Evolutionary conservation across 352 stramenopile genomes (phyloP), one percentile per base, ranked within the genome.

Genomic region (Pythium biforme): DNA sequence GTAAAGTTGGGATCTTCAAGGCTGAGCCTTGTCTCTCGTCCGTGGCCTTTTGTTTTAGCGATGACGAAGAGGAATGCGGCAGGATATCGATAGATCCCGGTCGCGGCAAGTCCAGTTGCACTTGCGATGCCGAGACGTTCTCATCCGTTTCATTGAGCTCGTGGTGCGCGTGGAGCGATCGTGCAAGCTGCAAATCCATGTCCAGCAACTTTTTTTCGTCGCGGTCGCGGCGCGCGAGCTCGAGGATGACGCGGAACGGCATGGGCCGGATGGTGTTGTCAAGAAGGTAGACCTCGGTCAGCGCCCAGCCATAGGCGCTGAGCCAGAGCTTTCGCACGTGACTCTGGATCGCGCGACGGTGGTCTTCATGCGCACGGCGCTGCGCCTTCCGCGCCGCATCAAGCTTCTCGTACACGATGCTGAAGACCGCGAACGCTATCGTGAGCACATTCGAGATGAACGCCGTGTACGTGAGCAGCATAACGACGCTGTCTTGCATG

Each of bases 391-490:
- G 60, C 1, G 53, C 48, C 1, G 45, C 62, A 15, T 81, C 59
- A n/a, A 74, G 59, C n/a, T 85, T 85, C 67, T 92, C 83, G 29
- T 79, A 76, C 4, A 88, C 25, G 25, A 90, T 86, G 57, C 77
- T 86, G 46, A 76, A 68, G 10, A 83, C 64, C 0, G 77, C 79
- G 48, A 77, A 88, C 0, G 55, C 19, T 15, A 91, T 70, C 5
- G 80, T 89, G 26, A 71, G 41, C 8, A 79, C 67, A 64, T 86
- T 90, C 15, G 77, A 76, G 19, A 76, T 17, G 25, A 92, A 75
- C 14, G 79, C 73, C 7, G 73, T 59, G 63, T 81, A 77, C 8
- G 74, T 86, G 49, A 92, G 71, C 51, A 90, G 23, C 6, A 33
- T 59, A 22, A 84, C 55, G 15, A 90, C 81, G 6, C 47, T 68